Conservation (phyloP, 2,329 filamentous ascomycete species). For the Aspergillus amoenus region DNA sequence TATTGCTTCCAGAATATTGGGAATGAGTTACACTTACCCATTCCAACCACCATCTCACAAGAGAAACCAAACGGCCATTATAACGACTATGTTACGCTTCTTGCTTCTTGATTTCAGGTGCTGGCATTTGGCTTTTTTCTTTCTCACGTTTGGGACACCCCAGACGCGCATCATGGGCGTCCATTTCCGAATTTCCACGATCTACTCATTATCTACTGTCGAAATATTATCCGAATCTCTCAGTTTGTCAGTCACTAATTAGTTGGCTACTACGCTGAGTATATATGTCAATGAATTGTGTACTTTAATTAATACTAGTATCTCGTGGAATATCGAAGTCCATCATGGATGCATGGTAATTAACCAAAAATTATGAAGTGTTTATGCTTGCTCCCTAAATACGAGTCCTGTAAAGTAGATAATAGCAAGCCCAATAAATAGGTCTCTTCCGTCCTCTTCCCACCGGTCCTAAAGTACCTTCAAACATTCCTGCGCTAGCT, state of each 20-base stretch:
- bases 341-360: neutral
- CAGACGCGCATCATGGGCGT: neutral
- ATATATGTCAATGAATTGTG: neutral
- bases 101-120: conserved; percentile 6
- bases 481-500: too few relatives aligned
- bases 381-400: too few relatives aligned
- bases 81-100: neutral
- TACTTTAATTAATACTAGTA: neutral
- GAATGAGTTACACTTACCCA: neutral
- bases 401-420: too few relatives aligned
- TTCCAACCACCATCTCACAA: neutral
- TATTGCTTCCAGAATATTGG: neutral
- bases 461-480: too few relatives aligned
- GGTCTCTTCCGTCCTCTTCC: too few relatives aligned
- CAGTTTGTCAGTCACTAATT: neutral
- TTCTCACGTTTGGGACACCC: neutral
- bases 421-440: too few relatives aligned
- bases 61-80: neutral
- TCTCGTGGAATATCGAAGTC: neutral
- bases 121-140: conserved; percentile 7
- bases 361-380: neutral
- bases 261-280: neutral
- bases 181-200: neutral
- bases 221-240: neutral
- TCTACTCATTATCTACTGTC: neutral